phyloP scores from a whole-genome alignment of 2,329 filamentous ascomycete genomes.

The Cadophora sp. region DNA sequence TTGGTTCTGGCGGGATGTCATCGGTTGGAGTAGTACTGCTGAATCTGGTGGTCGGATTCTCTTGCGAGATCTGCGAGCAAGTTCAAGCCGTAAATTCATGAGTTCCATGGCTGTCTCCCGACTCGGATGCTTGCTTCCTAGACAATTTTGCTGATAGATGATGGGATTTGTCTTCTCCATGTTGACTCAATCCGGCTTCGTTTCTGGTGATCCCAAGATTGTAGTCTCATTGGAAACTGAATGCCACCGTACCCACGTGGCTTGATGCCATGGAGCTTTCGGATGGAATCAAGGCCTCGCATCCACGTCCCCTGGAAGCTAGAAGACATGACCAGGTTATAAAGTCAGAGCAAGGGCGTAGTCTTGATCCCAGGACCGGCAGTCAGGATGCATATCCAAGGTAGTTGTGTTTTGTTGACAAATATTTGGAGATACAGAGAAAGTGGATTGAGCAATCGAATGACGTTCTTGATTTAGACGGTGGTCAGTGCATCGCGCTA shows the following conservation, averaged over 20 bases:
- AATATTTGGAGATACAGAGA: background rate
- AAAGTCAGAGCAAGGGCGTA: background rate
- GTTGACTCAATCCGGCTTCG: background rate
- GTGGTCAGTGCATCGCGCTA: background rate
- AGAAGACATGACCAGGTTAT: background rate
- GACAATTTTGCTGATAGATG: background rate
- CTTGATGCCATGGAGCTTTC: background rate
- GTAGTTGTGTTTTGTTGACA: slow-evolving; percentile 3
- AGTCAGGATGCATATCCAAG: background rate
- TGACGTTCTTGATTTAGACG: slow-evolving; percentile 10
- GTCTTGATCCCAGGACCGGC: background rate
- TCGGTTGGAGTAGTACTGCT: background rate
- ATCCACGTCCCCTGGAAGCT: background rate
- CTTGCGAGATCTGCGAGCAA: background rate
- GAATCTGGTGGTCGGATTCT: background rate
- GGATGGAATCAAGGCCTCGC: too few relatives aligned
- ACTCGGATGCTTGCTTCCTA: background rate
- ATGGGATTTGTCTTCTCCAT: slow-evolving; percentile 11
- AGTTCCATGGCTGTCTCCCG: background rate
- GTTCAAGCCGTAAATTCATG: background rate
- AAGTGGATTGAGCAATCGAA: too few relatives aligned
- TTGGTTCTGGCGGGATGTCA: background rate
- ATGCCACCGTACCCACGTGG: background rate
- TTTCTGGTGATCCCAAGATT: background rate
- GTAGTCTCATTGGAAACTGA: background rate